Evolutionary conservation across 179 eudicot species (phyloP).

Genomic region (Gypsophila paniculata): DNA sequence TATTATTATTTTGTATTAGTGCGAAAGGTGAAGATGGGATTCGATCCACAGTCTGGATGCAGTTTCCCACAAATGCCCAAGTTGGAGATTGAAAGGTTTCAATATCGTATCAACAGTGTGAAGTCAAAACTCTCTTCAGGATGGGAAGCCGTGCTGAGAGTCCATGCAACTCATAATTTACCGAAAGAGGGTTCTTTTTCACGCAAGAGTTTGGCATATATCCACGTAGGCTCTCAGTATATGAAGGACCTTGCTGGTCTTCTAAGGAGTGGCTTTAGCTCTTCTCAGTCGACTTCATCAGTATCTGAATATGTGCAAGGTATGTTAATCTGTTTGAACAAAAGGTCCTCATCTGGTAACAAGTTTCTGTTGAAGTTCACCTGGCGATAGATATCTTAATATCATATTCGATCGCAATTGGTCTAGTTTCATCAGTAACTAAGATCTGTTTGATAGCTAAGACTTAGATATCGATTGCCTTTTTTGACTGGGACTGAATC

Average conservation of each 20-base stretch:
- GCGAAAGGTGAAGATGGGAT: constrained; percentile 77
- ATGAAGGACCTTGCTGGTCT: constrained; percentile 32
- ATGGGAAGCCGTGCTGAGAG: constrained; percentile 35
- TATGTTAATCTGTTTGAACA: constrained; percentile 22
- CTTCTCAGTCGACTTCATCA: constrained; percentile 45
- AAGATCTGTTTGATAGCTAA: neutral
- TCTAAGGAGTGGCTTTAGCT: constrained; percentile 40
- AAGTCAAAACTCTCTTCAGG: constrained; percentile 49
- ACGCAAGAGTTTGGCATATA: constrained; percentile 71
- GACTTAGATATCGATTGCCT: neutral
- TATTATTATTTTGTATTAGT: constrained; percentile 34
- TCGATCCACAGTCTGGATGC: constrained; percentile 78
- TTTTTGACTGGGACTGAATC: too few species aligned
- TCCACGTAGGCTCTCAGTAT: constrained; percentile 51
- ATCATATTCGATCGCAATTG: neutral
- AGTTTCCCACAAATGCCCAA: constrained; percentile 46
- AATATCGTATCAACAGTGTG: constrained; percentile 41
- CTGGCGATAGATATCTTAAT: neutral
- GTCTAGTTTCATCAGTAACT: neutral
- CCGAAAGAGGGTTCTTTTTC: constrained; percentile 52
- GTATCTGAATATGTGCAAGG: constrained; percentile 66
- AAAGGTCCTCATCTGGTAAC: neutral
- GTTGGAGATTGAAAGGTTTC: constrained; percentile 51
- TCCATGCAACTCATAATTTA: constrained; percentile 27
- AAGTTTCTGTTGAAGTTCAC: neutral